Conservation (phyloP, 495 filamentous ascomycete species). For the Tricharina praecox region DNA sequence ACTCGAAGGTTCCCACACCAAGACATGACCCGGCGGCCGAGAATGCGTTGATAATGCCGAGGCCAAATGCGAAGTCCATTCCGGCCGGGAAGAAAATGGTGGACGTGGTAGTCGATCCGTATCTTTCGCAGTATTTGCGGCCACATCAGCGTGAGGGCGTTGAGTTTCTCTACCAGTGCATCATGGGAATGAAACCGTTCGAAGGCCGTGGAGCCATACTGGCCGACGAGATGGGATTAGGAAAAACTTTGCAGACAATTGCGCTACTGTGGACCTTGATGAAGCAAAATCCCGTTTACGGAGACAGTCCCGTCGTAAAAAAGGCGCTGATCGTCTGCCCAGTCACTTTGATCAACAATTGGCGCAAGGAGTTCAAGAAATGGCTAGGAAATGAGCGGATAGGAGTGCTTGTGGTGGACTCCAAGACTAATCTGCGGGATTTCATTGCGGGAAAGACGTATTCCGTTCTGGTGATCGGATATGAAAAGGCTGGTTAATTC, state of each 20-base stretch:
- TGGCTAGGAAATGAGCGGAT: slow-evolving; percentile 67
- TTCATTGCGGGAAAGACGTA: slow-evolving; percentile 65
- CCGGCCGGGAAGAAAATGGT: slow-evolving; percentile 46
- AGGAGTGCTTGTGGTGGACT: slow-evolving; percentile 57
- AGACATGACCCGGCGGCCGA: slow-evolving; percentile 48
- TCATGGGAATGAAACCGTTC: slow-evolving; percentile 60
- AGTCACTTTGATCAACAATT: slow-evolving; percentile 63
- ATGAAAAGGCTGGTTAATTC: slow-evolving; percentile 58
- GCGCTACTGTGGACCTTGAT: slow-evolving; percentile 62
- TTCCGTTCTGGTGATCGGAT: slow-evolving; percentile 67
- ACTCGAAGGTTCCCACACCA: slow-evolving; percentile 35
- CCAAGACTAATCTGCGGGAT: slow-evolving; percentile 45
- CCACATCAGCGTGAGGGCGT: slow-evolving; percentile 65
- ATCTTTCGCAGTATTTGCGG: slow-evolving; percentile 47
- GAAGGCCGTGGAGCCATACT: slow-evolving; percentile 61
- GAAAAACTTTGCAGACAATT: slow-evolving; percentile 68
- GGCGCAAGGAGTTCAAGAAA: slow-evolving; percentile 62
- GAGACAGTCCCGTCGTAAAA: slow-evolving; percentile 42
- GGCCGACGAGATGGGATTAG: slow-evolving; percentile 71
- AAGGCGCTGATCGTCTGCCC: slow-evolving; percentile 73
- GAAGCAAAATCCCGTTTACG: slow-evolving; percentile 60
- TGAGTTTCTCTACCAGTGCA: slow-evolving; percentile 65
- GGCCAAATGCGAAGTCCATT: slow-evolving; percentile 18
- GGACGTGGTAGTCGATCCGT: slow-evolving; percentile 65
- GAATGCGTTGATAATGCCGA: slow-evolving; percentile 53